A percentile compares a stretch with the other conserved stretches of the same genome.
phyloP scores from a whole-genome alignment of 306 rosid species.

The Vicia faba region DNA sequence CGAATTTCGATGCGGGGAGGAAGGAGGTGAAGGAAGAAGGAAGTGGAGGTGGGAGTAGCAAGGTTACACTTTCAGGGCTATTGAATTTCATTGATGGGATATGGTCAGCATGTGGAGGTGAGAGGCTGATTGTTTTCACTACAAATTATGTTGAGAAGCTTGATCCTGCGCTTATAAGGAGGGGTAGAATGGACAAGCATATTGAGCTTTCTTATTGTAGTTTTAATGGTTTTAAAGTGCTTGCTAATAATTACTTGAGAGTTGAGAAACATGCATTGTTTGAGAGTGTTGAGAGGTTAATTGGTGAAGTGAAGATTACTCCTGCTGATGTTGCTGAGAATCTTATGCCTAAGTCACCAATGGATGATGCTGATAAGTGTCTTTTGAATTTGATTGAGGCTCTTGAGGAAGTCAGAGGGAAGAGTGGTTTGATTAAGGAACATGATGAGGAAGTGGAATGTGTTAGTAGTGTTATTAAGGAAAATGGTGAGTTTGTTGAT shows the following conservation, averaged over 20 bases:
- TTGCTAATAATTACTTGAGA: conserved; percentile 70
- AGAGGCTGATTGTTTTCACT: conserved; percentile 79
- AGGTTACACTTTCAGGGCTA: conserved; percentile 85
- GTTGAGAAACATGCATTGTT: conserved; percentile 60
- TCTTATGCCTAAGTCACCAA: conserved; percentile 77
- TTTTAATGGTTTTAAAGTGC: conserved; percentile 70
- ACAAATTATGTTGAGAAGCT: conserved; percentile 85
- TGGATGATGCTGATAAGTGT: conserved; percentile 64
- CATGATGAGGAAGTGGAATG: conserved; percentile 41
- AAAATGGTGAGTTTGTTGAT: conserved; percentile 35
- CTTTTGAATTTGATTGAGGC: conserved; percentile 60
- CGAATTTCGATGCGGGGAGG: conserved; percentile 42
- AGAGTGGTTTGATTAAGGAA: conserved; percentile 28
- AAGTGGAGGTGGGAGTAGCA: conserved; percentile 43
- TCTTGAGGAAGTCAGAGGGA: conserved; percentile 51
- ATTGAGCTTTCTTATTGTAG: conserved; percentile 76
- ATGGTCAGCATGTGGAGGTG: conserved; percentile 86
- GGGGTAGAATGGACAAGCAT: conserved; percentile 91
- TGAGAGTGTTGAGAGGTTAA: conserved; percentile 51
- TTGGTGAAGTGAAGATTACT: conserved; percentile 56
- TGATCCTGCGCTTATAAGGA: conserved; percentile 83
- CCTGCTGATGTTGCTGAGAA: conserved; percentile 92
- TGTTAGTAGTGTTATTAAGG: conserved; percentile 33
- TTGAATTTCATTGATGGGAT: conserved; percentile 89
- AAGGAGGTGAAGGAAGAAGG: conserved; percentile 65